Base-by-base conservation (phyloP, 768 basidiomycete genomes). In the Naematelia aurantialba region DNA sequence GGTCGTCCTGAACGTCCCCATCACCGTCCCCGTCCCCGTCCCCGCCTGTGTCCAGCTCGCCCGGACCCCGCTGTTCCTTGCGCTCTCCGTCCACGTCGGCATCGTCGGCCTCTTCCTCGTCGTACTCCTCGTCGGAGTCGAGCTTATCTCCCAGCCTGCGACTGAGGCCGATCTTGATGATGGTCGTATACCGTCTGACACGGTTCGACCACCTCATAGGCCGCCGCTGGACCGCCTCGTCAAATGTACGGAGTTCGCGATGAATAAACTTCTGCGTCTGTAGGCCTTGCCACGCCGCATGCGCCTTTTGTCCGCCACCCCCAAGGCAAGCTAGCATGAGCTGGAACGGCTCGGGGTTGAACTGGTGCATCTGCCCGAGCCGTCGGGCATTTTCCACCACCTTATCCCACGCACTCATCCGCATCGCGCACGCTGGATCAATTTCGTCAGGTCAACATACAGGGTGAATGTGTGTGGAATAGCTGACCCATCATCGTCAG, bases 251-350 rank as follows among this genome's bases (percentile, higher is more conserved):
- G 76, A 92, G 79, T 75, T 94, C 91, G 12, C 93, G 82, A 31
- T 88, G 83, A 25, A 92, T 76, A 67, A 88, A 88, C 69, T 94
- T 94, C 63, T 91, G 89, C 10, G 94, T 79, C 0, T 87, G 86
- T 0, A 85, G 83, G 1, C 84, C 84, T 63, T 89, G 86, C 78
- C 91, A 89, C 0, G 87, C 82, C 61, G 89, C 88, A 0, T 87
- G 85, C 2, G 87, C 81, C 25, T 81, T 81, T 3, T 87, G 66
- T 0, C 90, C 89, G 10, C 70, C 66, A 58, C 86, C 85, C 0
- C 86, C 84, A 2, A 96, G 81, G 0, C 83, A 83, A 0, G 87
- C 87, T 2, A 87, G 71, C 21, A 94, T 81, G 49, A 97, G 82
- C 4, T 90, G 85, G 12, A 88, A 78, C 0, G 91, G 87, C 44